Conservation (phyloP, 306 rosid genomes). For the Rosa multiflora region DNA sequence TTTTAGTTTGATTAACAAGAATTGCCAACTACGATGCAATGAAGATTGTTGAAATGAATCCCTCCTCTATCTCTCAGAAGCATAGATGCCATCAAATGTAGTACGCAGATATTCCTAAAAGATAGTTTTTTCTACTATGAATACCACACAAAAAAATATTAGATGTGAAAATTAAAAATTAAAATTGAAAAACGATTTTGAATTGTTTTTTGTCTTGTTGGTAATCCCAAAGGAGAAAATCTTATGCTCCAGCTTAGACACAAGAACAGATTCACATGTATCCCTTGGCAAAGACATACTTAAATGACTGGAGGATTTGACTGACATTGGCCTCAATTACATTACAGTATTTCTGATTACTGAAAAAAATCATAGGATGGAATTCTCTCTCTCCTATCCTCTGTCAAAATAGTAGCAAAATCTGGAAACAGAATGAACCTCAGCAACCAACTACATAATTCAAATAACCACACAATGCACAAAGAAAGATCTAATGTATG, state of each 20-base stretch:
- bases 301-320: background rate
- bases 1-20: background rate
- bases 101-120: background rate
- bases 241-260: background rate
- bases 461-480: no score
- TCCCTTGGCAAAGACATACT: background rate
- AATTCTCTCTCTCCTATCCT: background rate
- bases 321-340: background rate
- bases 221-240: background rate
- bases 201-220: background rate
- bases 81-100: background rate
- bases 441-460: no score
- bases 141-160: background rate
- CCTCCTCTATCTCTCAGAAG: background rate
- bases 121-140: background rate
- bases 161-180: background rate
- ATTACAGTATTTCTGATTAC: background rate
- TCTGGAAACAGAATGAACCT: background rate
- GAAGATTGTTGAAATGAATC: background rate
- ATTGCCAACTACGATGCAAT: background rate
- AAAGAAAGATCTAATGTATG: background rate
- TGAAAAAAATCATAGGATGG: background rate
- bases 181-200: background rate
- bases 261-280: background rate
- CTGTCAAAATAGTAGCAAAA: background rate